Percentiles rank a stretch among this genome's conserved stretches.
phyloP scores from a whole-genome alignment of 2,329 filamentous ascomycete genomes.

The Ploettnerulaceae sp. region DNA sequence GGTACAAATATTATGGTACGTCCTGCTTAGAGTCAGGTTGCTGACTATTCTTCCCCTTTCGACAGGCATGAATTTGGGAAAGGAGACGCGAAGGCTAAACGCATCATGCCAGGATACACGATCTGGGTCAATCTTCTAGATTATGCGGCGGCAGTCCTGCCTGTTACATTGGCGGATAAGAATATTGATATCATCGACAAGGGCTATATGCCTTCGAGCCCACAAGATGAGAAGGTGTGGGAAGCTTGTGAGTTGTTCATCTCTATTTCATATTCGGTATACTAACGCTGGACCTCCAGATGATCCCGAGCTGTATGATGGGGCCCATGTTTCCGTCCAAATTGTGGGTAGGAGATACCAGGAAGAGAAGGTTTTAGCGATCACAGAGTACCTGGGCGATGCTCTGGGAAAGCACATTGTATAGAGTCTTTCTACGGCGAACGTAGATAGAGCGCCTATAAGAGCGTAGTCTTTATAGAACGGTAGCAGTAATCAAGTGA shows the following conservation, averaged over 20 bases:
- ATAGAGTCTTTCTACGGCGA: no score
- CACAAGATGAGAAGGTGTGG: conserved; percentile 41
- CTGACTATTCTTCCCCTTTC: conserved; percentile 7
- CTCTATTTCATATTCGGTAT: conserved; percentile 11
- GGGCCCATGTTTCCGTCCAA: conserved; percentile 49
- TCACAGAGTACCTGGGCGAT: conserved; percentile 26
- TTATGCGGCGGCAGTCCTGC: conserved; percentile 53
- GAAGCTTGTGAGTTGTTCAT: conserved; percentile 45
- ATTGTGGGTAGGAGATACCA: conserved; percentile 47
- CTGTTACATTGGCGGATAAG: conserved; percentile 43
- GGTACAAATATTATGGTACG: conserved; percentile 37
- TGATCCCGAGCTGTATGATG: conserved; percentile 38
- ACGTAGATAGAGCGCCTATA: no score
- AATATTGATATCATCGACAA: conserved; percentile 37
- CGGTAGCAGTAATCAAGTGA: no score
- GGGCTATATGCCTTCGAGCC: conserved; percentile 38
- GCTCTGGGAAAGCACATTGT: conserved; percentile 24
- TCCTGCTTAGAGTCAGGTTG: neutral
- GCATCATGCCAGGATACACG: conserved; percentile 18
- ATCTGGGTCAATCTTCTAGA: conserved; percentile 46
- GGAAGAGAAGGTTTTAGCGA: conserved; percentile 50
- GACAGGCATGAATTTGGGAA: conserved; percentile 15
- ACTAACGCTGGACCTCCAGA: conserved; percentile 35
- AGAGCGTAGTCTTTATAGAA: no score
- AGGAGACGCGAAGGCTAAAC: conserved; percentile 16